These are phyloP conservation scores for Agroathelia rolfsii DNA, from an alignment of 1,284 basidiomycete genomes.

Conservation along the genomic window DNA sequence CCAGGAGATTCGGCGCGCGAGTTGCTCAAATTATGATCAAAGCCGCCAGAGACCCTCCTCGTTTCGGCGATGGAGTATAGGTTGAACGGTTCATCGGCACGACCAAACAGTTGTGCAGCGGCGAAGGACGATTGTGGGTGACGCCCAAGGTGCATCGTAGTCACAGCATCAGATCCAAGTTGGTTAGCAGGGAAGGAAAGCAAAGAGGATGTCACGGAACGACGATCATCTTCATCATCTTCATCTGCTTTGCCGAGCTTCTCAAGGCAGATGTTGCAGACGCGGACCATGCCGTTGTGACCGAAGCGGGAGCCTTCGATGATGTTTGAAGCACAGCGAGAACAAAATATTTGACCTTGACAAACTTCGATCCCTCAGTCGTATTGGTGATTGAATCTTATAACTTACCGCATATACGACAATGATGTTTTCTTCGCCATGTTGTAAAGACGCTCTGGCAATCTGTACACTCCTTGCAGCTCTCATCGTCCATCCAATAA, in stretches of 20 bases:
- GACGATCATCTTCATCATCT: conserved; percentile 74
- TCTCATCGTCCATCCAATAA: conserved; percentile 98
- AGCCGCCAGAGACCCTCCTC: conserved; percentile 40
- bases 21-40: conserved; percentile 40
- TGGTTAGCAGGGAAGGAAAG: conserved; percentile 55
- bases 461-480: conserved; percentile 91
- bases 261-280: conserved; percentile 90
- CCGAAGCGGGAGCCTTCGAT: conserved; percentile 93
- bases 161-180: conserved; percentile 40
- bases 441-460: conserved; percentile 87
- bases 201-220: conserved; percentile 62
- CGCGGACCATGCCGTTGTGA: conserved; percentile 84
- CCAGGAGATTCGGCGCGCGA: conserved; percentile 45
- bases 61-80: conserved; percentile 74
- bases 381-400: conserved; percentile 1
- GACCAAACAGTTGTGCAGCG: conserved; percentile 76
- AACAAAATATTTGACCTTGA: conserved; percentile 83
- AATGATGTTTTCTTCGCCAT: conserved; percentile 92
- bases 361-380: conserved; percentile 9
- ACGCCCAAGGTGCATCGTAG: conserved; percentile 33
- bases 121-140: conserved; percentile 80
- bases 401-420: conserved; percentile 76
- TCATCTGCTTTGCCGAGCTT: conserved; percentile 77
- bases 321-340: conserved; percentile 92
- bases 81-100: conserved; percentile 65